Evolutionary conservation across 106 monocot species (phyloP).

Genomic region (Dendrobium officinale): DNA sequence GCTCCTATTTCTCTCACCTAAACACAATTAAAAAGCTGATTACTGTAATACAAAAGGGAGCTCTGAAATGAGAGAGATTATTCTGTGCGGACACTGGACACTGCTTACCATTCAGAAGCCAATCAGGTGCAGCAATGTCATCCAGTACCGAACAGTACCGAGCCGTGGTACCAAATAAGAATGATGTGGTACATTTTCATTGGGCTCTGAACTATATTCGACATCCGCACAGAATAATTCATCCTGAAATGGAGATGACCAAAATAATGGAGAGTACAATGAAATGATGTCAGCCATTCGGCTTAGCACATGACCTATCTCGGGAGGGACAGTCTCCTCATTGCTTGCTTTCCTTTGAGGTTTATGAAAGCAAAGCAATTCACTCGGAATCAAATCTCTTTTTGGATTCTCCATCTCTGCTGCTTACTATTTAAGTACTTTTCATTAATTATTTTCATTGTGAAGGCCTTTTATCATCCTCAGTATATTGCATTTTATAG

Average conservation of each 20-base stretch:
- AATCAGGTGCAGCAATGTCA: too few relatives aligned
- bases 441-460: too few relatives aligned
- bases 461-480: too few relatives aligned
- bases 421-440: not conserved
- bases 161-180: too few relatives aligned
- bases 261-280: not conserved
- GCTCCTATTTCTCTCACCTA: not conserved
- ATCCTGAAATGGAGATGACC: not conserved
- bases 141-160: too few relatives aligned
- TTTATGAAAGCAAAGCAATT: not conserved
- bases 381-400: not conserved
- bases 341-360: not conserved
- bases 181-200: too few relatives aligned
- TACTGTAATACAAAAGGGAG: not conserved
- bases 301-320: too few relatives aligned
- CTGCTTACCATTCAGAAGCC: too few relatives aligned
- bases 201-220: too few relatives aligned
- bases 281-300: not conserved
- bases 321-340: not conserved
- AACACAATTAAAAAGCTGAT: not conserved
- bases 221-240: too few relatives aligned
- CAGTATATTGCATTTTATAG: too few relatives aligned
- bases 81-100: too few relatives aligned
- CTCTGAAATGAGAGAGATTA: not conserved
- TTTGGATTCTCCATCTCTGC: not conserved